Base-by-base conservation (phyloP, 306 rosid genomes). In the Cucurbita ficifolia region DNA sequence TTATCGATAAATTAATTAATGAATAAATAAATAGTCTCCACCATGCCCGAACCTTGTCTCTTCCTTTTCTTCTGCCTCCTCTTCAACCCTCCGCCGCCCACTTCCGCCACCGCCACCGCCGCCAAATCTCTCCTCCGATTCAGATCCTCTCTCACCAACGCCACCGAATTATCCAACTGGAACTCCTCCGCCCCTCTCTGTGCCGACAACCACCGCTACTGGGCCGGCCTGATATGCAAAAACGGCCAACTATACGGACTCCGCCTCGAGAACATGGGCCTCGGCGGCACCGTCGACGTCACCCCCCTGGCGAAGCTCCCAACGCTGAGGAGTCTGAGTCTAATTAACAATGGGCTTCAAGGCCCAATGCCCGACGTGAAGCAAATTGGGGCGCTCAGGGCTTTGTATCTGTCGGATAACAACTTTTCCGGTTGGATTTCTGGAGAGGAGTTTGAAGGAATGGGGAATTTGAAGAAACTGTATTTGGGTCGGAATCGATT, bases 341-440 rank as follows among this genome's bases (percentile, higher is more conserved):
- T 91, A 36, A 86, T 75, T 43, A 76, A 83, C 72, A 89, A 94
- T 53, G 75, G 8, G 75, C 88, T 94, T 58, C 48, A 35, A 14
- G 97, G 96, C 74, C 73, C 83, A 43, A 36, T 94, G 79, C 97
- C 97, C 1, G 48, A 8, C 2, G 86, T 94, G 74, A 87, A 82
- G 35, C 78, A 50, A 61, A 56, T 89, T 21, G 70, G 76, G 72
- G 53, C 51, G 4, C 72, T 89, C 9, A 79, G 40, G 74, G 82
- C 79, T 5, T 18, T 94, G 85, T 89, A 77, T 78, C 71, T 94
- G 67, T 83, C 87, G 8, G 4, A 71, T 7, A 94, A 91, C 68
- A 69, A 78, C 0, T 89, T 94, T 69, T 81, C 87, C 6, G 96
- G 95, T 17, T 84, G 78, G 21, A 85, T 94, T 35, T 45, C 45